phyloP scores from a whole-genome alignment of 495 filamentous ascomycete species.

The Penicillium arizonense region DNA sequence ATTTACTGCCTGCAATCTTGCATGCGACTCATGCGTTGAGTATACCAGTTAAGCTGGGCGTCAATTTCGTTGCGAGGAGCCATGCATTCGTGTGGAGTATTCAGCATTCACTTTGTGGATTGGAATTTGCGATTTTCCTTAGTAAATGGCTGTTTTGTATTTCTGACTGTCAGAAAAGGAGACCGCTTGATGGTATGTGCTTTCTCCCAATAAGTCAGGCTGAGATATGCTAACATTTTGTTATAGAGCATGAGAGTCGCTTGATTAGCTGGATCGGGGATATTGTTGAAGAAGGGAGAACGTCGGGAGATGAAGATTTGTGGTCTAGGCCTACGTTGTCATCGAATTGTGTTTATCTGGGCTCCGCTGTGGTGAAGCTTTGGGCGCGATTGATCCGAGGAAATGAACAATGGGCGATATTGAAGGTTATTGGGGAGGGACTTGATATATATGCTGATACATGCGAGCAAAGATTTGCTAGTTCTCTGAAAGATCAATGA shows the following conservation, averaged over 20 bases:
- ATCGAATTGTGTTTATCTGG: slow-evolving; percentile 11
- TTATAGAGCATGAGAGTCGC: slow-evolving; percentile 16
- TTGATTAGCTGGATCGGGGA: slow-evolving; percentile 17
- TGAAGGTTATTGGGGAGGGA: slow-evolving; percentile 13
- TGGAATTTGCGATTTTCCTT: slow-evolving; percentile 36
- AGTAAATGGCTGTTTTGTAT: slow-evolving; percentile 35
- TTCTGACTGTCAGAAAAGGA: neutral
- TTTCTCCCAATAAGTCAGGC: neutral
- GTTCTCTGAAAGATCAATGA: neutral
- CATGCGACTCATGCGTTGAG: slow-evolving; percentile 36
- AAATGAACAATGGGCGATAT: slow-evolving; percentile 18
- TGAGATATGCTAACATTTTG: neutral
- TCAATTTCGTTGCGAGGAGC: slow-evolving; percentile 29
- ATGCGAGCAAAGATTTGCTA: slow-evolving; percentile 1
- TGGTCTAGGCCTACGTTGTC: neutral
- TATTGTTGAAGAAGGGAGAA: slow-evolving; percentile 22
- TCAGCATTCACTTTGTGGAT: slow-evolving; percentile 33
- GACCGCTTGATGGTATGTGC: slow-evolving; percentile 16
- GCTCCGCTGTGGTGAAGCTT: slow-evolving; percentile 12
- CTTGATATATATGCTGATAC: slow-evolving; percentile 17
- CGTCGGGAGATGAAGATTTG: slow-evolving; percentile 15
- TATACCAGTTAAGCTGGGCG: slow-evolving; percentile 32
- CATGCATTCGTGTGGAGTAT: slow-evolving; percentile 35
- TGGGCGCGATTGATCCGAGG: slow-evolving; percentile 21
- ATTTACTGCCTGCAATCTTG: slow-evolving; percentile 27